Percentiles rank a stretch among this genome's conserved stretches.
Evolutionary conservation across 495 filamentous ascomycete species (phyloP).

Genomic region (Extremus antarcticus): DNA sequence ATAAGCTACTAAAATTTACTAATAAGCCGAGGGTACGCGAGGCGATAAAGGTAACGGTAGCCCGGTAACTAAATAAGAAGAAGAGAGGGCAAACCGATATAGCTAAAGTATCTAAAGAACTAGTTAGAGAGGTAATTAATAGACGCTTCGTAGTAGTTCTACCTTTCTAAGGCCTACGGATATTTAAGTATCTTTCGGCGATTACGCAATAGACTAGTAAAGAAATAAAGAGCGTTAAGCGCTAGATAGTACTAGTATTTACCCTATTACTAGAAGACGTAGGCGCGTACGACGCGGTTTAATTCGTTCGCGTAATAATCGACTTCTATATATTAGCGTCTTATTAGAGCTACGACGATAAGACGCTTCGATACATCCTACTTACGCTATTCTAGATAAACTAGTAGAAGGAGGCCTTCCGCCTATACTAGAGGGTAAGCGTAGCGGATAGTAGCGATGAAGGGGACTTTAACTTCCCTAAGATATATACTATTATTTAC

Average conservation of each 20-base stretch:
- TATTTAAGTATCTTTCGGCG: background rate
- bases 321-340: background rate
- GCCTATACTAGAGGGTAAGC: background rate
- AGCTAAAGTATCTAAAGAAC: background rate
- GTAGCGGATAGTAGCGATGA: background rate
- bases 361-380: background rate
- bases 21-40: too few species aligned
- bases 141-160: background rate
- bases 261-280: background rate
- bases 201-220: background rate
- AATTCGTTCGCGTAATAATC: background rate
- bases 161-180: background rate
- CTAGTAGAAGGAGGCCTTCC: background rate
- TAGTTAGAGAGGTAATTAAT: background rate
- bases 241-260: constrained; percentile 1
- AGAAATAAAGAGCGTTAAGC: background rate
- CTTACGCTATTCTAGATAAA: background rate
- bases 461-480: background rate
- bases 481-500: too few species aligned
- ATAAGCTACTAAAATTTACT: background rate
- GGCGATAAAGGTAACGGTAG: too few species aligned
- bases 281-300: background rate
- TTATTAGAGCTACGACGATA: background rate
- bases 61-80: too few species aligned
- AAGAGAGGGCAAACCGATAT: too few species aligned